Base-by-base conservation (phyloP, 345 rosid genomes). In the Ricinus communis region DNA sequence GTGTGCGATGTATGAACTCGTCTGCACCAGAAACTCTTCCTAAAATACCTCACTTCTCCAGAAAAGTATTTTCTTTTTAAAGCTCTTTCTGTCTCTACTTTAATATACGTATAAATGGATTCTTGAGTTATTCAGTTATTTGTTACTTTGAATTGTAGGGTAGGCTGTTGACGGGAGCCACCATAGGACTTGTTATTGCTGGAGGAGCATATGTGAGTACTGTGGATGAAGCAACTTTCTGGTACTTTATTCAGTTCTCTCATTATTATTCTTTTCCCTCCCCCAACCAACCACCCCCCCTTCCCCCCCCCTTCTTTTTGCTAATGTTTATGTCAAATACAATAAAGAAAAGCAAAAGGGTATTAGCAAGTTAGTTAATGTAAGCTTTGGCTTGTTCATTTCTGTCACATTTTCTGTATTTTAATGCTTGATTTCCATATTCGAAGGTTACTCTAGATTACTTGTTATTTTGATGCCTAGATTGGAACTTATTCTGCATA, bases 151-250 rank as follows among this genome's bases (percentile, higher is more conserved):
- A 30, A 67, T 21, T 71, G 40, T 70, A 95, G 98, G 97, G 98
- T 67, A 89, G 96, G 72, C 74, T 90, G 70, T 74, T 95, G 57
- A 87, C 99, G 0, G 99, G 99, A 75, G 88, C 90, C 54, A 87
- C 96, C 61, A 78, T 95, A 66, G 97, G 97, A 22, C 62, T 95
- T 19, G 85, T 87, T 15, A 95, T 95, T 71, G 94, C 87, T 46
- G 91, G 97, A 58, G 99, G 97, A 75, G 98, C 98, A 72, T 93
- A 93, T 79, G 96, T 85, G 62, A 91, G 98, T 77, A 94, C 96
- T 36, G 92, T 87, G 72, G 99, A 95, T 84, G 99, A 92, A 84
- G 99, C 97, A 59, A 92, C 99, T 68, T 89, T 95, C 90, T 92
- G 99, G 99, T 95, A 90, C 74, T 62, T 68, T 21, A 30, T 50